A percentile compares a stretch with the other conserved stretches of the same genome.
phyloP scores from a whole-genome alignment of 2,329 filamentous ascomycete genomes.

The Metarhizium robertsii region DNA sequence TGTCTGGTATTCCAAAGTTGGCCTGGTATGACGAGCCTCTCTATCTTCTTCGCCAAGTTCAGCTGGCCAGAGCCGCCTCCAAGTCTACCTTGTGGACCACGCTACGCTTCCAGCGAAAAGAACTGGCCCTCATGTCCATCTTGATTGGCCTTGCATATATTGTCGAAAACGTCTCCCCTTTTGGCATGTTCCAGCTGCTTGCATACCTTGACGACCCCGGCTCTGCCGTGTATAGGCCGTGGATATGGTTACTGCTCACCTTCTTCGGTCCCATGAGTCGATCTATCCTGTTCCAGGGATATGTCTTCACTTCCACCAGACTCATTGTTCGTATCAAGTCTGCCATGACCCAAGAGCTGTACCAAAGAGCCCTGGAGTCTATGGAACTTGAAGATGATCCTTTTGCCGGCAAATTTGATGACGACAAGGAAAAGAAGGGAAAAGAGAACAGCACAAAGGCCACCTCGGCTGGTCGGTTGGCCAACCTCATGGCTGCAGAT shows the following conservation, averaged over 20 bases:
- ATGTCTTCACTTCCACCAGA: conserved; percentile 48
- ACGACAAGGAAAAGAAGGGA: conserved; percentile 14
- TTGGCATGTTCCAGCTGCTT: conserved; percentile 43
- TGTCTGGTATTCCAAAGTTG: conserved; percentile 37
- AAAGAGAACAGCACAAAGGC: conserved; percentile 21
- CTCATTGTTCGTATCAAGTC: conserved; percentile 46
- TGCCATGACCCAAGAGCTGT: conserved; percentile 48
- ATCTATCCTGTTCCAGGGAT: conserved; percentile 45
- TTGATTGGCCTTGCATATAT: conserved; percentile 28
- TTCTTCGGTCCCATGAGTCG: conserved; percentile 39
- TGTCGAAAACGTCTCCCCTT: conserved; percentile 42
- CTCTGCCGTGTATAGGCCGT: conserved; percentile 35
- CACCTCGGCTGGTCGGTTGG: conserved; percentile 40
- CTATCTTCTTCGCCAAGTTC: conserved; percentile 34
- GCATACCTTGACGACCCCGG: conserved; percentile 38
- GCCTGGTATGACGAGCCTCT: conserved; percentile 48
- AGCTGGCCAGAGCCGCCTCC: conserved; percentile 31
- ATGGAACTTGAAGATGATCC: conserved; percentile 49
- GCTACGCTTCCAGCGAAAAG: conserved; percentile 30
- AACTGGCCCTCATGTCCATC: conserved; percentile 36
- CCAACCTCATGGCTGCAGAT: conserved; percentile 50
- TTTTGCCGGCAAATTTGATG: conserved; percentile 22
- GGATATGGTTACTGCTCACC: conserved; percentile 44
- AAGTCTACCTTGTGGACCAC: conserved; percentile 36
- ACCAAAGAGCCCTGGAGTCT: conserved; percentile 43